Conservation (phyloP, 345 rosid genomes). For the Lepidium sativum region DNA sequence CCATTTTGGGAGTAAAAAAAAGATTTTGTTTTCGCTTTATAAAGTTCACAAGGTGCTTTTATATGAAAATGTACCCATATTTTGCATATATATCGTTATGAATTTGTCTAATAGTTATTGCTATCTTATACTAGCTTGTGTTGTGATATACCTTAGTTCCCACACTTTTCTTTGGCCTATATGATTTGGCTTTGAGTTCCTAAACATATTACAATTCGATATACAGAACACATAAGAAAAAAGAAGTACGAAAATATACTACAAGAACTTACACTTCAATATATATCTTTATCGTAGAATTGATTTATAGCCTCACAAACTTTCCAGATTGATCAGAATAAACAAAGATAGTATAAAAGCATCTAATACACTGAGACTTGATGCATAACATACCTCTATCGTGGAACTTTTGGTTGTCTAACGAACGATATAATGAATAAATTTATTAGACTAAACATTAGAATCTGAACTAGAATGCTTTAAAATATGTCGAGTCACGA, state of each 20-base stretch:
- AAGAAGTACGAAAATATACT: too few species aligned
- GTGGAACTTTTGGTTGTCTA: not conserved
- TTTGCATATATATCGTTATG: too few species aligned
- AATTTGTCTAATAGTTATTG: not conserved
- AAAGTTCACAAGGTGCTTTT: not conserved
- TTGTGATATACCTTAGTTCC: not conserved
- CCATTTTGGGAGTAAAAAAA: not conserved
- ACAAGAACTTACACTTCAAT: not conserved
- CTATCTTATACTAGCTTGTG: not conserved
- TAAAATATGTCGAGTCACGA: not conserved
- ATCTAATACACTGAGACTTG: not conserved
- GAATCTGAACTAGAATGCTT: not conserved
- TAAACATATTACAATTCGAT: too few species aligned
- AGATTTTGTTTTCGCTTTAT: too few species aligned
- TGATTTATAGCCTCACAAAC: not conserved
- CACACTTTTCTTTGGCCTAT: not conserved
- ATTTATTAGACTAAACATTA: not conserved
- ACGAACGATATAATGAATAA: not conserved
- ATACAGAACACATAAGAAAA: too few species aligned
- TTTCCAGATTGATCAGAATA: not conserved
- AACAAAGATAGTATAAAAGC: not conserved
- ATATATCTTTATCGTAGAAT: not conserved
- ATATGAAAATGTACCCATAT: not conserved
- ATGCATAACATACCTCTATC: not conserved
- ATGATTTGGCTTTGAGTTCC: not conserved